Conservation (phyloP, 1,284 basidiomycete genomes). For the Austroboletus olivaceoglutinosus region DNA sequence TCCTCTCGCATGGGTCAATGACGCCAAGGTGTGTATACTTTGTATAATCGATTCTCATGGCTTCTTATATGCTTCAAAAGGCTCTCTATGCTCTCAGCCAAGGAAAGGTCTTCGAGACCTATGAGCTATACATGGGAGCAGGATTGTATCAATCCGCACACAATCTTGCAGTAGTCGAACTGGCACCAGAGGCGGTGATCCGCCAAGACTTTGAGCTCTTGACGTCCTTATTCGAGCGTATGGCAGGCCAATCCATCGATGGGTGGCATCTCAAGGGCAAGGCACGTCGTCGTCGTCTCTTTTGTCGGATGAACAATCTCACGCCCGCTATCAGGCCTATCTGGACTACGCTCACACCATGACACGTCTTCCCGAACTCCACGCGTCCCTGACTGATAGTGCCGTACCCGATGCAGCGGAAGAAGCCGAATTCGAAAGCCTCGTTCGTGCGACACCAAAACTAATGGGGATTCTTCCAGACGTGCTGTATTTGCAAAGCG, state of each 20-base stretch:
- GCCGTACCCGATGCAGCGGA: conserved; percentile 47
- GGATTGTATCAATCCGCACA: conserved; percentile 75
- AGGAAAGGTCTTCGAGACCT: conserved; percentile 74
- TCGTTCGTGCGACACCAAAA: conserved; percentile 61
- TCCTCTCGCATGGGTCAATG: conserved; percentile 83
- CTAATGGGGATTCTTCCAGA: conserved; percentile 73
- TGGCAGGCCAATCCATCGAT: conserved; percentile 62
- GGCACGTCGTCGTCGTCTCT: conserved; percentile 44
- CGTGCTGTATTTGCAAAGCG: conserved; percentile 53
- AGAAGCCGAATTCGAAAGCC: conserved; percentile 55
- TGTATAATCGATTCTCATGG: neutral
- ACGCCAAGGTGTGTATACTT: conserved; percentile 65
- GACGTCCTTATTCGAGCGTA: conserved; percentile 68
- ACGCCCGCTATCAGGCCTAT: conserved; percentile 47
- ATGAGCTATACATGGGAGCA: conserved; percentile 73
- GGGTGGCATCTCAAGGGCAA: conserved; percentile 82
- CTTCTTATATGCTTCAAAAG: conserved; percentile 37
- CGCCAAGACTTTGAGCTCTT: conserved; percentile 76
- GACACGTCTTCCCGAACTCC: conserved; percentile 57
- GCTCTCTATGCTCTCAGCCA: conserved; percentile 63
- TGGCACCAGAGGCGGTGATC: conserved; percentile 90
- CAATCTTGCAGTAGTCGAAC: conserved; percentile 72
- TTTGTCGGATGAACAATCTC: conserved; percentile 3
- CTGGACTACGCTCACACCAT: conserved; percentile 70
- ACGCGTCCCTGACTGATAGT: conserved; percentile 44